phyloP scores from a whole-genome alignment of 768 basidiomycete genomes.

The Lactarius pseudohatsudake region DNA sequence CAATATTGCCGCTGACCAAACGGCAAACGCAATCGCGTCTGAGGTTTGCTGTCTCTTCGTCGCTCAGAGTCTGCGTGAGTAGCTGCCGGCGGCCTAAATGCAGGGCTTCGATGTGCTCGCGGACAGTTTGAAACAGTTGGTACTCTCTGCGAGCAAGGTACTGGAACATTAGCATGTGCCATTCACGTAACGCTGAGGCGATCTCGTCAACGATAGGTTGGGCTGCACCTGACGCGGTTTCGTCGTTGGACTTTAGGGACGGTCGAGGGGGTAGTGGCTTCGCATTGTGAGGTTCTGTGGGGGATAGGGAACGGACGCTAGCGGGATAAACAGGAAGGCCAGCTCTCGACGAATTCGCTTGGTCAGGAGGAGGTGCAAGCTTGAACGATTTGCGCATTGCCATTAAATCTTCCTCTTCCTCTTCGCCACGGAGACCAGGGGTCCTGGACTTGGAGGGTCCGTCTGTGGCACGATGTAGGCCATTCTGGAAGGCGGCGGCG shows the following conservation, averaged over 20 bases:
- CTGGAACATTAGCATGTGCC: slow-evolving; percentile 89
- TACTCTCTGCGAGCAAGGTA: slow-evolving; percentile 91
- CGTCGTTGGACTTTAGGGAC: slow-evolving; percentile 92
- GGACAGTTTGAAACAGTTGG: slow-evolving; percentile 80
- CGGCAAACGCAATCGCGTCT: slow-evolving; percentile 84
- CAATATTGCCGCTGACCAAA: slow-evolving; percentile 86
- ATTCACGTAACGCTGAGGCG: slow-evolving; percentile 93
- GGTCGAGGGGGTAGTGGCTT: slow-evolving; percentile 88
- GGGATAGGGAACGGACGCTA: slow-evolving; percentile 66
- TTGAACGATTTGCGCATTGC: slow-evolving; percentile 61
- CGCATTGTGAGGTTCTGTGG: slow-evolving; percentile 58
- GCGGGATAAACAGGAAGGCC: slow-evolving; percentile 71
- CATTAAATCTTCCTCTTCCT: slow-evolving; percentile 57
- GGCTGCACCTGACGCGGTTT: slow-evolving; percentile 75
- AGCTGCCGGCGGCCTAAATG: slow-evolving; percentile 91
- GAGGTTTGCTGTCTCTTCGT: slow-evolving; percentile 80
- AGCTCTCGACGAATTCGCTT: slow-evolving; percentile 69
- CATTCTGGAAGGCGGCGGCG: slow-evolving; percentile 51
- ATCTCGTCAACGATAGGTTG: slow-evolving; percentile 98
- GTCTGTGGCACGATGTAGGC: slow-evolving; percentile 41
- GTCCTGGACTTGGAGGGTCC: slow-evolving; percentile 43
- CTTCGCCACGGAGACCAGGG: slow-evolving; percentile 61
- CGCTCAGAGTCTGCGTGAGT: slow-evolving; percentile 80
- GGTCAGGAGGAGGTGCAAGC: slow-evolving; percentile 72
- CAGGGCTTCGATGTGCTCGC: slow-evolving; percentile 85